Conservation (phyloP, 2,329 filamentous ascomycete species). For the Ilyonectria robusta region DNA sequence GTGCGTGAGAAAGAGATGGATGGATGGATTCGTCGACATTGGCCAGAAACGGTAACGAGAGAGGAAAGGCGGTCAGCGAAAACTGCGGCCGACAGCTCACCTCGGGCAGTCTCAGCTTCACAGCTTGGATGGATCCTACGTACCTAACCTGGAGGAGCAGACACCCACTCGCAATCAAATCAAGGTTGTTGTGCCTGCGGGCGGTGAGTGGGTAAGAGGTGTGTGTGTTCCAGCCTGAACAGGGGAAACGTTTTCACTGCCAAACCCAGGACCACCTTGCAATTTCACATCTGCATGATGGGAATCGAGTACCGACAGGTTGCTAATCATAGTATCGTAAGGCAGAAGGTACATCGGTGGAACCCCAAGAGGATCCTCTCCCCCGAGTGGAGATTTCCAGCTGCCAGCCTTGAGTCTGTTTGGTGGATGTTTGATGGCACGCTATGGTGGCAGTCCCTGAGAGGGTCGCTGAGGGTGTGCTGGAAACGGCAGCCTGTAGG, state of each 20-base stretch:
- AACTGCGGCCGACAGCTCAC: conserved; percentile 18
- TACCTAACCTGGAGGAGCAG: conserved; percentile 19
- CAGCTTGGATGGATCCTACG: neutral
- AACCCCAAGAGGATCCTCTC: conserved; percentile 17
- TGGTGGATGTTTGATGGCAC: conserved; percentile 2
- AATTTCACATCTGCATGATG: conserved; percentile 30
- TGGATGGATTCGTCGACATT: conserved; percentile 31
- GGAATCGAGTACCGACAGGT: conserved; percentile 27
- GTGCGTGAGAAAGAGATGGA: conserved; percentile 17
- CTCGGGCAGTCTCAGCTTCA: conserved; percentile 1
- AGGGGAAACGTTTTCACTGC: neutral
- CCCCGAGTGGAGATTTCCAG: neutral
- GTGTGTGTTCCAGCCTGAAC: neutral
- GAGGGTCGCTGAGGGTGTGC: conserved; percentile 1
- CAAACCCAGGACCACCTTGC: conserved; percentile 16
- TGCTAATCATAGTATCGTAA: conserved; percentile 19
- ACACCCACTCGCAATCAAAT: conserved; percentile 16
- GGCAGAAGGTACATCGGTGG: conserved; percentile 26
- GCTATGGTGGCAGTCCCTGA: conserved; percentile 24
- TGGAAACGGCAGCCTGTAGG: neutral
- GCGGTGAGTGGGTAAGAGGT: conserved; percentile 19
- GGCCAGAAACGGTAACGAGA: conserved; percentile 35
- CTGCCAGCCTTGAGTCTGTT: conserved; percentile 7
- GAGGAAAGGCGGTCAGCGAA: conserved; percentile 45
- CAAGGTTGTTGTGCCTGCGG: conserved; percentile 4